phyloP scores from a whole-genome alignment of 2,329 filamentous ascomycete genomes.

The Akanthomyces dipterigenus region DNA sequence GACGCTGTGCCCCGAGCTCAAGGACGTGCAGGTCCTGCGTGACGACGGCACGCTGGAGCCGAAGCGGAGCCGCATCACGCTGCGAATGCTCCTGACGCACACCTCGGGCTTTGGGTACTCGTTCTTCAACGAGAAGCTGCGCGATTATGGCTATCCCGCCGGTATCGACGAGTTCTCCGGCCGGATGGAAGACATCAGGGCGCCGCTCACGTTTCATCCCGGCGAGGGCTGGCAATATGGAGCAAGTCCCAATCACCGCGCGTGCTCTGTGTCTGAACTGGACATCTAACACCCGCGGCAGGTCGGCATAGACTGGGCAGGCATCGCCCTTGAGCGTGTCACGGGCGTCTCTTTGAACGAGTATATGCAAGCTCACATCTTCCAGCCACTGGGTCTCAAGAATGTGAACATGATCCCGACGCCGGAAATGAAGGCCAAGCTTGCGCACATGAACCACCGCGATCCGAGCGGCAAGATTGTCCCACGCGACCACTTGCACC shows the following conservation, averaged over 20 bases:
- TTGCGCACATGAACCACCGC: slow-evolving; percentile 52
- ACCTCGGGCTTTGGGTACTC: slow-evolving; percentile 52
- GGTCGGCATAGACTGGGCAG: slow-evolving; percentile 48
- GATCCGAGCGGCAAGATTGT: slow-evolving; percentile 35
- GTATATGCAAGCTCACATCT: slow-evolving; percentile 42
- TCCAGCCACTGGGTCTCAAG: slow-evolving; percentile 39
- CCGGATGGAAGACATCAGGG: slow-evolving; percentile 41
- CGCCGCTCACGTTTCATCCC: slow-evolving; percentile 56
- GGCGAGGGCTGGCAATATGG: slow-evolving; percentile 57
- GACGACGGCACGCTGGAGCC: slow-evolving; percentile 30
- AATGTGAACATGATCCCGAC: slow-evolving; percentile 52
- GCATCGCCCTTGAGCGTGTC: slow-evolving; percentile 39
- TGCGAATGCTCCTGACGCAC: slow-evolving; percentile 51
- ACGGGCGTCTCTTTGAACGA: slow-evolving; percentile 38
- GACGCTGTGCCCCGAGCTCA: slow-evolving; percentile 43
- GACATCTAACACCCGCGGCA: slow-evolving; percentile 19
- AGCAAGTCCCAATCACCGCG: slow-evolving; percentile 27
- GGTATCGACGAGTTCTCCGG: slow-evolving; percentile 54
- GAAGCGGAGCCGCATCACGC: slow-evolving; percentile 44
- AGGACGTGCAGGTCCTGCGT: slow-evolving; percentile 37
- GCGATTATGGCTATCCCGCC: slow-evolving; percentile 39
- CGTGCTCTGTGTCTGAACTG: neutral
- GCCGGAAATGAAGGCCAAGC: slow-evolving; percentile 42
- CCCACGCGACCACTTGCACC: slow-evolving; percentile 43
- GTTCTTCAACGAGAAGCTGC: slow-evolving; percentile 44